Evolutionary conservation across 2,329 filamentous ascomycete species (phyloP).

Genomic region (Phoma sp.): DNA sequence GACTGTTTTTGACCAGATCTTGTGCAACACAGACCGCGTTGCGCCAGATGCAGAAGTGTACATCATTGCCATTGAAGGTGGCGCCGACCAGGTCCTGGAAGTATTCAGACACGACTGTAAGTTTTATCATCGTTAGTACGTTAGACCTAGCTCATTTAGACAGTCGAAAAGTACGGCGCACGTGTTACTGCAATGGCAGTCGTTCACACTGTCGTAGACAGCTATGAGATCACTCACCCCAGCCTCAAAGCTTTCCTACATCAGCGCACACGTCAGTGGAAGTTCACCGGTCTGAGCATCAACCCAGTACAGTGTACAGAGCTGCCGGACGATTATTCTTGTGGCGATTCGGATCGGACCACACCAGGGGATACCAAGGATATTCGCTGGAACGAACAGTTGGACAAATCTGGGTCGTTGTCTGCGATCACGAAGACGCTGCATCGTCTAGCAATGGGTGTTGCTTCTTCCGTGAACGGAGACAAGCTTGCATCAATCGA

Average conservation of each 20-base stretch:
- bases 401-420: neutral
- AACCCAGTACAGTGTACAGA: slow-evolving; percentile 32
- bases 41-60: slow-evolving; percentile 65
- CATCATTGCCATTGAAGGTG: slow-evolving; percentile 74
- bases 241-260: slow-evolving; percentile 40
- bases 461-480: neutral
- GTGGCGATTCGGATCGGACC: neutral
- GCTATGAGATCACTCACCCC: slow-evolving; percentile 33
- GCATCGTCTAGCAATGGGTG: slow-evolving; percentile 12
- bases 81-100: slow-evolving; percentile 63
- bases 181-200: slow-evolving; percentile 45
- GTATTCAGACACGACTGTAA: slow-evolving; percentile 66
- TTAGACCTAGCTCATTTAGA: slow-evolving; percentile 13
- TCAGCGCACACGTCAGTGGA: slow-evolving; percentile 45
- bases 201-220: slow-evolving; percentile 31
- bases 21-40: slow-evolving; percentile 58
- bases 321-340: slow-evolving; percentile 30
- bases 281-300: slow-evolving; percentile 21
- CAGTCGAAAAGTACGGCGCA: slow-evolving; percentile 35
- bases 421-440: slow-evolving; percentile 17
- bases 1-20: slow-evolving; percentile 70
- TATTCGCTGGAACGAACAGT: slow-evolving; percentile 25
- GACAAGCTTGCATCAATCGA: neutral
- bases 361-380: slow-evolving; percentile 1
- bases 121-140: slow-evolving; percentile 37